Conservation (phyloP, 805 yeast genomes). For the Ogataea philodendri region DNA sequence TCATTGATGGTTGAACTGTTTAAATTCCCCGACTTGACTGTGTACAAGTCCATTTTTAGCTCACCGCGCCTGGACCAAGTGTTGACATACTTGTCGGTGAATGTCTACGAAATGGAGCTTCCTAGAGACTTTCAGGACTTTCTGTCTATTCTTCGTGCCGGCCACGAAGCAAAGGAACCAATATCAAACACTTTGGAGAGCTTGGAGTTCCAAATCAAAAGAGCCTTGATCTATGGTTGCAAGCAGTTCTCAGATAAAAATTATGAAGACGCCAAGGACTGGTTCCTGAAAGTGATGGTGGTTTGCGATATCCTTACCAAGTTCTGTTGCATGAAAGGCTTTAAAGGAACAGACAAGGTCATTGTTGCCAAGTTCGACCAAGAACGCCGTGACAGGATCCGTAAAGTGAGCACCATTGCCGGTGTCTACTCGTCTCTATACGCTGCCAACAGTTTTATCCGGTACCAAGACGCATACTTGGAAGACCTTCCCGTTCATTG, state of each 20-base stretch:
- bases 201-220: constrained; percentile 13
- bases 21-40: constrained; percentile 12
- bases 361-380: constrained; percentile 7
- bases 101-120: constrained; percentile 5
- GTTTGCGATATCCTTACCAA: constrained; percentile 14
- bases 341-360: constrained; percentile 14
- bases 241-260: constrained; percentile 7
- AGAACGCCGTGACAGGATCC: constrained; percentile 5
- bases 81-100: constrained; percentile 10
- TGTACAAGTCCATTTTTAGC: constrained; percentile 10
- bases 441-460: constrained; percentile 8
- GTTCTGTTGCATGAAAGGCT: constrained; percentile 15
- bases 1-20: constrained; percentile 12
- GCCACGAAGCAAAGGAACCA: constrained; percentile 5
- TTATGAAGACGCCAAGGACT: constrained; percentile 5
- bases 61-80: constrained; percentile 17
- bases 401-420: constrained; percentile 6
- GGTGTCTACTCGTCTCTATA: constrained; percentile 14
- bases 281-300: constrained; percentile 6
- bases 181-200: constrained; percentile 12
- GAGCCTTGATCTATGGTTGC: constrained; percentile 9
- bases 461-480: constrained; percentile 4
- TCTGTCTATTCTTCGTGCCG: constrained; percentile 5
- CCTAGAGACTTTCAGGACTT: constrained; percentile 12
- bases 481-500: constrained; percentile 1